Conservation (phyloP, 768 basidiomycete species). For the Leucocoprinus leucothites region DNA sequence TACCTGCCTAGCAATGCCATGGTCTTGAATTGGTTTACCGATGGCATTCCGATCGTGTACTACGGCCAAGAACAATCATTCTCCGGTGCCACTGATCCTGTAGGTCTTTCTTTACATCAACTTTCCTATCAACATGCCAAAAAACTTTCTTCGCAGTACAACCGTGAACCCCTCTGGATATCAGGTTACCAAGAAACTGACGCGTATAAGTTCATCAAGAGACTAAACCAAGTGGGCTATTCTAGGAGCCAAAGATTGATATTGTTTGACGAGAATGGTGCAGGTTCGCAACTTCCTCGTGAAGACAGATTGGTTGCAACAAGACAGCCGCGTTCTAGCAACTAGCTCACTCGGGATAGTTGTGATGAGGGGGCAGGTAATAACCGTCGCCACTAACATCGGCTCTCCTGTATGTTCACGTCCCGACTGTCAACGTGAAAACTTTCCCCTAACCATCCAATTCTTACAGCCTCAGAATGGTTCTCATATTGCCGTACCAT, state of each 20-base stretch:
- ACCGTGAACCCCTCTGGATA: constrained; percentile 76
- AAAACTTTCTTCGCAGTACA: constrained; percentile 38
- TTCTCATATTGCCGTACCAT: constrained; percentile 53
- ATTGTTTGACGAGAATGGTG: neutral
- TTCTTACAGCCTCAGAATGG: constrained; percentile 50
- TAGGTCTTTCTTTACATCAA: constrained; percentile 21
- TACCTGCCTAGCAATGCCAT: constrained; percentile 57
- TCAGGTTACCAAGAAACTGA: constrained; percentile 59
- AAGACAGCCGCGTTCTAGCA: constrained; percentile 50
- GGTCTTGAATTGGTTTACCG: constrained; percentile 71
- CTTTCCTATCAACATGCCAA: constrained; percentile 2
- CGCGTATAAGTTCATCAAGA: constrained; percentile 54
- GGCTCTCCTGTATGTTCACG: constrained; percentile 58
- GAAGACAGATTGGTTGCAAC: constrained; percentile 53
- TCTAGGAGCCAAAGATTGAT: neutral
- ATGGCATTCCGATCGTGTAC: constrained; percentile 83
- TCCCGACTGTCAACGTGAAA: constrained; percentile 15
- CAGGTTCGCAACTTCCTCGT: constrained; percentile 67
- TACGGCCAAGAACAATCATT: constrained; percentile 80
- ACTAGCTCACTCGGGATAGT: constrained; percentile 51
- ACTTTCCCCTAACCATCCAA: neutral
- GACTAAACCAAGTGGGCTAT: constrained; percentile 50
- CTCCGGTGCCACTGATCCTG: constrained; percentile 62
- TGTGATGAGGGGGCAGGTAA: constrained; percentile 60
- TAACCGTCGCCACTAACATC: constrained; percentile 66